A percentile compares a stretch with the other conserved stretches of the same genome.
Evolutionary conservation across 345 rosid genomes (phyloP).

Genomic region (Jatropha curcas): DNA sequence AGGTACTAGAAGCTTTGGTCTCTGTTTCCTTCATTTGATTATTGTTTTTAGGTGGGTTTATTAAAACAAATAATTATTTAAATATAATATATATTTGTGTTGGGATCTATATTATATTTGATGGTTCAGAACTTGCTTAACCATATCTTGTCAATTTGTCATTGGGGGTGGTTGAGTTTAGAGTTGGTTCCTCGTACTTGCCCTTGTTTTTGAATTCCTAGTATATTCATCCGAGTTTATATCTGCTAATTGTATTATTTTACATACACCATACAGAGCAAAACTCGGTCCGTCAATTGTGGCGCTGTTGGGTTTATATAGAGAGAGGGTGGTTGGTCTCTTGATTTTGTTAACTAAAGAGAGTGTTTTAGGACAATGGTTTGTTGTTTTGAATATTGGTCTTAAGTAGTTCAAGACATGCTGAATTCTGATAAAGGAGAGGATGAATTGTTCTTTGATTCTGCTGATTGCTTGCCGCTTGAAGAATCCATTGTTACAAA

Average conservation of each 20-base stretch:
- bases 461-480: constrained; percentile 45
- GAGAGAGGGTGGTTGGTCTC: constrained; percentile 10
- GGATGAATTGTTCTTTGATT: constrained; percentile 67
- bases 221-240: constrained; percentile 14
- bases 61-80: too few species aligned
- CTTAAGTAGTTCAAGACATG: constrained; percentile 47
- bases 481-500: constrained; percentile 33
- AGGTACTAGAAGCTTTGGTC: constrained; percentile 44
- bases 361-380: constrained; percentile 8
- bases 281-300: constrained; percentile 50
- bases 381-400: constrained; percentile 42
- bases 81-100: constrained; percentile 22
- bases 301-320: constrained; percentile 34
- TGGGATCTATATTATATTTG: constrained; percentile 27
- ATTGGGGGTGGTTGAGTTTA: constrained; percentile 25
- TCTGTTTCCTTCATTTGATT: constrained; percentile 32
- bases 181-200: constrained; percentile 48
- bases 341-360: constrained; percentile 29
- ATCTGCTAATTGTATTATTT: constrained; percentile 20
- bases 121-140: constrained; percentile 24
- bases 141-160: constrained; percentile 19
- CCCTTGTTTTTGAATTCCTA: constrained; percentile 32
- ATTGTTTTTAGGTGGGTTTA: constrained; percentile 35
- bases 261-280: constrained; percentile 21
- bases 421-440: constrained; percentile 42